phyloP scores from a whole-genome alignment of 306 rosid genomes.

The Cicer bijugum region DNA sequence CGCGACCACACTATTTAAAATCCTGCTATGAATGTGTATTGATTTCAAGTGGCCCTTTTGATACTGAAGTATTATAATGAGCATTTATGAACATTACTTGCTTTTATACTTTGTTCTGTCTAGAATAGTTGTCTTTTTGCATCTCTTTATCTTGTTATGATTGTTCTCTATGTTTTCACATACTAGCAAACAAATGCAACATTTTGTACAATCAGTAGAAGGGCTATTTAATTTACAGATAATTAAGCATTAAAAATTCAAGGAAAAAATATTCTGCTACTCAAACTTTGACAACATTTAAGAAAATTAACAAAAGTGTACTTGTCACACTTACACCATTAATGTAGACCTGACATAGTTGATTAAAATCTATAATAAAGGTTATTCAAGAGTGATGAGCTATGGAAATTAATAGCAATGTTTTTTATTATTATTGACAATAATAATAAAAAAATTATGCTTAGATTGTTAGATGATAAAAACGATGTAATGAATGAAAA shows the following conservation, averaged over 20 bases:
- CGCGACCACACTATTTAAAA: too few species aligned
- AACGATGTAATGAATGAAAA: constrained; percentile 1
- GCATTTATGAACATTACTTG: constrained; percentile 31
- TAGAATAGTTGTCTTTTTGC: background rate
- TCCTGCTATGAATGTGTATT: constrained; percentile 13
- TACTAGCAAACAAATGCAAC: constrained; percentile 8
- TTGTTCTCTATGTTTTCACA: constrained; percentile 6
- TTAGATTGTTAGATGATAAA: background rate
- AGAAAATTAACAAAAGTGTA: background rate
- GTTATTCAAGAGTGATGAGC: constrained; percentile 15
- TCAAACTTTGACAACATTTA: background rate
- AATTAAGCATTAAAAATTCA: background rate
- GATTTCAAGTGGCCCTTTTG: constrained; percentile 30
- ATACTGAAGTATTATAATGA: constrained; percentile 17
- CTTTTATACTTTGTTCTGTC: constrained; percentile 1
- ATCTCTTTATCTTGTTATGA: constrained; percentile 21
- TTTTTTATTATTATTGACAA: background rate
- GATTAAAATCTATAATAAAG: background rate
- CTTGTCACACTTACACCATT: background rate
- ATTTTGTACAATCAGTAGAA: background rate
- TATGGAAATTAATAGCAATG: background rate
- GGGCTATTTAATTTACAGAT: background rate
- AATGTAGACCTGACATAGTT: background rate
- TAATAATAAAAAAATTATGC: background rate
- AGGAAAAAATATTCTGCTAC: background rate